Evolutionary conservation across 768 basidiomycete species (phyloP), one percentile per base, ranked within the genome.

Genomic region (Russula vinacea): DNA sequence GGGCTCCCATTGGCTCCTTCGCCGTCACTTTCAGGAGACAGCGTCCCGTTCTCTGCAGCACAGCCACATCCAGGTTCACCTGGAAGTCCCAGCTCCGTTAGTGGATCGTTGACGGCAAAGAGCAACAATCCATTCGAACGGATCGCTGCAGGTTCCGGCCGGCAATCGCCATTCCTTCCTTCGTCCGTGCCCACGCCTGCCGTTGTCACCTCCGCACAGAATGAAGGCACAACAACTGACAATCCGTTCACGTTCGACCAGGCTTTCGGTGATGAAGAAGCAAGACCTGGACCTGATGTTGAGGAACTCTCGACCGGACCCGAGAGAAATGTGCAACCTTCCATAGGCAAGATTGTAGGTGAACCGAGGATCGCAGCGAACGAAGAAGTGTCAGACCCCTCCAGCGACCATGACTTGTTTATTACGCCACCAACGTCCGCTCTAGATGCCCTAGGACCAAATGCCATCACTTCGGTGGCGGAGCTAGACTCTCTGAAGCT

Each of bases 51-150:
- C 35, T 35, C 35, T 51, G 84, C 87, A 19, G 77, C 83, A n/a
- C 84, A 90, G 14, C 84, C 89, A 1, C 78, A 93, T 29, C 92
- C 92, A 8, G 71, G 76, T 24, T 86, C 90, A 0, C 92, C 93
- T 44, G 84, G 87, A 19, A 59, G 65, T 22, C 62, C 69, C 1
- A 58, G 70, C n/a, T 82, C 86, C 7, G 74, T 78, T 9, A 70
- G 76, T 42, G 80, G 84, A 26, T 75, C 77, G n/a, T 51, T 67
- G 6, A 65, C 75, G 51, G 73, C 75, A 60, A 90, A 90, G 78
- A 94, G 90, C 70, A 96, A 89, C 71, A 98, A 98, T 73, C 95
- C 94, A 4, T 98, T 98, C 71, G 94, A 92, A 64, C 79, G 88
- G 52, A 74, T 94, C 35, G 78, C 79, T 1, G 67, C 78, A 29